A percentile compares a stretch with the other conserved stretches of the same genome.
Conservation (phyloP, 768 basidiomycete species). For the Auricularia auricula-judae region DNA sequence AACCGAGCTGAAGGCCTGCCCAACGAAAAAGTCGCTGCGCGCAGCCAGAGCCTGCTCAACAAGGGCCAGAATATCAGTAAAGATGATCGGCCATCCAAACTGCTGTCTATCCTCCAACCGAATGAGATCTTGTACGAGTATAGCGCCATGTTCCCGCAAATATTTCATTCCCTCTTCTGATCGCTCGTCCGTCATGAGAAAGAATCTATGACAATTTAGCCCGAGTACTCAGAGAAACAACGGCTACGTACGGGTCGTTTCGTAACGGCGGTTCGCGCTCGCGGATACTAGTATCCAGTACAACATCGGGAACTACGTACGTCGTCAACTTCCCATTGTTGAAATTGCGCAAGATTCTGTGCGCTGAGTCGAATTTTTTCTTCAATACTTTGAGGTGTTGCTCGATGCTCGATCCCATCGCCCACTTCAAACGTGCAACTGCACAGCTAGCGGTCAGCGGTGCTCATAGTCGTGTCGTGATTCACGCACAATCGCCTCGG, state of each 20-base stretch:
- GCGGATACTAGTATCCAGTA: constrained; percentile 3
- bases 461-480: not conserved
- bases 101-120: constrained; percentile 11
- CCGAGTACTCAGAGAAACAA: not conserved
- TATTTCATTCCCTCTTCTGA: constrained; percentile 8
- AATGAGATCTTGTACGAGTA: constrained; percentile 14
- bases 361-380: not conserved
- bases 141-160: constrained; percentile 10
- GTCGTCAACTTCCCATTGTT: not conserved
- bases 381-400: not conserved
- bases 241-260: constrained; percentile 8
- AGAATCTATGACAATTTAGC: constrained; percentile 10
- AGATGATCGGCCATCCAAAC: constrained; percentile 13
- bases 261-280: constrained; percentile 3
- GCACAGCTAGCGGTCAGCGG: not conserved
- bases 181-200: constrained; percentile 18
- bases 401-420: not conserved
- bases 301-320: constrained; percentile 8
- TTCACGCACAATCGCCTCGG: constrained; percentile 7
- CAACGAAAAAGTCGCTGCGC: not conserved
- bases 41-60: constrained; percentile 10
- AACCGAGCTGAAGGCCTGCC: not conserved
- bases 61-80: constrained; percentile 14
- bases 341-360: not conserved
- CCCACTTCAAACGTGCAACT: not conserved